phyloP scores from a whole-genome alignment of 2,329 filamentous ascomycete genomes.

The Stromatinia cepivora region DNA sequence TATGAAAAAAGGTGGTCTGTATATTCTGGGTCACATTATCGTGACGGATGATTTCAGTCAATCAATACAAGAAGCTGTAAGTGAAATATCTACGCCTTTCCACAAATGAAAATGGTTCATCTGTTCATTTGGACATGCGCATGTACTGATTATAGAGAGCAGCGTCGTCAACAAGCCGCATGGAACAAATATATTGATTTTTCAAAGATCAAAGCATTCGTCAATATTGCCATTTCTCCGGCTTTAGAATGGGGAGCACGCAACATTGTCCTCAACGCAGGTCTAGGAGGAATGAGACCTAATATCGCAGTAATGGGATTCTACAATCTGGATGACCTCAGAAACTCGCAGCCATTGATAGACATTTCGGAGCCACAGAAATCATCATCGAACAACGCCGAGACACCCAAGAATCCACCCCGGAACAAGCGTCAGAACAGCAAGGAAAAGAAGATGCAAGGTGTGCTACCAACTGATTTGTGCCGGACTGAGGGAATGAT shows the following conservation, averaged over 20 bases:
- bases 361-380: slow-evolving; percentile 54
- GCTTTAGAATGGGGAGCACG: slow-evolving; percentile 81
- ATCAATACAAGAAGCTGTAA: slow-evolving; percentile 70
- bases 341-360: slow-evolving; percentile 56
- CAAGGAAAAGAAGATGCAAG: slow-evolving; percentile 56
- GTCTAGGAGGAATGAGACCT: slow-evolving; percentile 82
- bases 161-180: slow-evolving; percentile 71
- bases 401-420: slow-evolving; percentile 30
- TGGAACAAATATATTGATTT: slow-evolving; percentile 85
- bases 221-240: slow-evolving; percentile 82
- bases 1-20: slow-evolving; percentile 81
- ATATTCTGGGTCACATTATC: slow-evolving; percentile 82
- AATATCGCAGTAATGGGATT: slow-evolving; percentile 83
- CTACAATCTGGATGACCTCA: slow-evolving; percentile 76
- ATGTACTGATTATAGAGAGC: slow-evolving; percentile 3
- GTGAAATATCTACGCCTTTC: not conserved
- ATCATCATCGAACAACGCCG: slow-evolving; percentile 39
- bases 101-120: not conserved
- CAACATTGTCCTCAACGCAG: slow-evolving; percentile 78
- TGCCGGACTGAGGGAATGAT: slow-evolving; percentile 69
- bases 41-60: slow-evolving; percentile 79
- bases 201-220: slow-evolving; percentile 84
- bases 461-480: slow-evolving; percentile 65
- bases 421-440: slow-evolving; percentile 51
- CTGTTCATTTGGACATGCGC: not conserved